Evolutionary conservation across 208 protist species (phyloP), one percentile per base, ranked within the genome.

Genomic region (Acanthamoeba lenticulata): DNA sequence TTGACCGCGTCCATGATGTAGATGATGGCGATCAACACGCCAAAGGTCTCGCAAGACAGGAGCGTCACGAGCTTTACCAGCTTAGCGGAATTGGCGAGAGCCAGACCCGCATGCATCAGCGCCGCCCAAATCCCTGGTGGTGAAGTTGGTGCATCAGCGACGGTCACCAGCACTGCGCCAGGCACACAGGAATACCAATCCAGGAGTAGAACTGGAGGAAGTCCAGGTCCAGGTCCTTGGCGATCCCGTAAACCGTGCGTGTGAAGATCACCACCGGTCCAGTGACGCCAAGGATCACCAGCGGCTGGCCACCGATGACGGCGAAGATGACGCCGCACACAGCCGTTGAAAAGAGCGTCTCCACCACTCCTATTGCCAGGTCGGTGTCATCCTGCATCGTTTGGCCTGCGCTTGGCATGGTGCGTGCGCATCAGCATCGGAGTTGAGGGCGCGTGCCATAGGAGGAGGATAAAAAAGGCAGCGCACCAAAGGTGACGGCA

Each of bases 251-350:
- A 19, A 96, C 15, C 49, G 94, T 95, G n/a, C 15, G 36, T 7
- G 34, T 83, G 83, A 96, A 95, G 65, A 96, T 94, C 38, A 29
- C 24, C 1, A 96, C 29, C 17, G 81, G 95, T 36, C 94, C 95
- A 19, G 95, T 96, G 6, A 96, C 95, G 57, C 94, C 94, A 1
- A 96, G 44, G 83, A 96, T 94, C 21, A 91, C 62, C 29, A 96
- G 42, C 45, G 95, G 95, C 44, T 95, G 94, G 0, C 95, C 93
- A 45, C 55, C 83, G 19, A 94, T 29, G 0, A 95, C 0, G 15
- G 94, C 7, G 32, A 94, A 96, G 45, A 95, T 40, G 17, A 94
- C 42, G 42, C 95, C 95, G 44, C 74, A 94, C 19, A 93, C 7
- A 0, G 86, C 52, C 1, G 85, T 93, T 3, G 95, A 94, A 11